Conservation (phyloP, 2,329 filamentous ascomycete species). For the Colletotrichum incanum region DNA sequence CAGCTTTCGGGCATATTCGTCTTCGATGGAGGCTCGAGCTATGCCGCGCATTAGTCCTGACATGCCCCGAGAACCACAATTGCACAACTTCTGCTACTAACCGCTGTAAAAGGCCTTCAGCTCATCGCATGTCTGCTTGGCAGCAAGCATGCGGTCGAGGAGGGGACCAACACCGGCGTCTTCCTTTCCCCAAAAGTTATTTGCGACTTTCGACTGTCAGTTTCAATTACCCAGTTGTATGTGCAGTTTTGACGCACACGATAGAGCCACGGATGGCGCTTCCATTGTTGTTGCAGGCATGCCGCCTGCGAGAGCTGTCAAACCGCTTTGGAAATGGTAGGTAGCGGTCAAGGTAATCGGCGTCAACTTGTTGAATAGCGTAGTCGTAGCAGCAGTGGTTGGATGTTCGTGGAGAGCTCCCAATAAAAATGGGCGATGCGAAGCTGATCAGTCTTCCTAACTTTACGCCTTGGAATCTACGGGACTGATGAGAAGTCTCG, state of each 20-base stretch:
- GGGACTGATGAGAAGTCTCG: neutral
- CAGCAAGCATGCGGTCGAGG: slow-evolving; percentile 93
- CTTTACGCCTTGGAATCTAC: neutral
- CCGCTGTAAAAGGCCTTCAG: slow-evolving; percentile 90
- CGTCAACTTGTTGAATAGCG: neutral
- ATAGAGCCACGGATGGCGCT: slow-evolving; percentile 76
- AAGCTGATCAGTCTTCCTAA: neutral
- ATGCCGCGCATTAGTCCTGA: slow-evolving; percentile 27
- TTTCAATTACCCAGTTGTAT: neutral
- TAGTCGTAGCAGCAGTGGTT: neutral
- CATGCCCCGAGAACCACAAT: neutral
- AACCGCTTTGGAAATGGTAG: neutral
- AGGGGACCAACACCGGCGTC: slow-evolving; percentile 95
- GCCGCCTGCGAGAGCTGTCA: slow-evolving; percentile 28
- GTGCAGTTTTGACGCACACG: slow-evolving; percentile 66
- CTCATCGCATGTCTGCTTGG: slow-evolving; percentile 96
- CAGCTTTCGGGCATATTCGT: slow-evolving; percentile 94
- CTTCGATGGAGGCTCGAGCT: slow-evolving; percentile 94
- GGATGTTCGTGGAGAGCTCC: neutral
- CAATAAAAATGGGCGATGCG: neutral
- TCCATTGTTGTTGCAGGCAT: slow-evolving; percentile 77
- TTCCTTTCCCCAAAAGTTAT: slow-evolving; percentile 99
- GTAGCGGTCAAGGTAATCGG: neutral
- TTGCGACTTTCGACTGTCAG: slow-evolving; percentile 79
- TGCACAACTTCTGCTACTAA: slow-evolving; percentile 57